A percentile compares a stretch with the other conserved stretches of the same genome.
phyloP scores from a whole-genome alignment of 306 rosid species.

The Trifolium pratense region DNA sequence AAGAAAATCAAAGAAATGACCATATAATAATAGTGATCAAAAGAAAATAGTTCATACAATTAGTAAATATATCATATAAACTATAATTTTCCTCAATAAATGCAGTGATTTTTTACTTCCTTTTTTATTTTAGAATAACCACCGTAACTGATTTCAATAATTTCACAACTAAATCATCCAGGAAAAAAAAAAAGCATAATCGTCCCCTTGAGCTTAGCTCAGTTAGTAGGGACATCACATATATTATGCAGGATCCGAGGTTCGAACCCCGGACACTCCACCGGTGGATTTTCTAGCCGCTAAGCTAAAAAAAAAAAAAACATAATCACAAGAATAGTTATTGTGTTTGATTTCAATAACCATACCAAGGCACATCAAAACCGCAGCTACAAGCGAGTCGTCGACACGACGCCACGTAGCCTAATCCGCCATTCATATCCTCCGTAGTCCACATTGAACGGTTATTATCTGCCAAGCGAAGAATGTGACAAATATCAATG shows the following conservation, averaged over 20 bases:
- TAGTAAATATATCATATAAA: not conserved
- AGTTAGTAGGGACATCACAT: no score
- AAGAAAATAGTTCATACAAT: not conserved
- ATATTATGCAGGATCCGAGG: no score
- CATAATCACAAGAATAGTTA: no score
- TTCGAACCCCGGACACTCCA: no score
- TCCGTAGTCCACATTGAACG: constrained; percentile 84
- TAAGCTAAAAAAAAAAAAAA: no score
- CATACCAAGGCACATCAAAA: constrained; percentile 65
- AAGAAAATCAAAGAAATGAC: not conserved
- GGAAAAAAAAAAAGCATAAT: no score
- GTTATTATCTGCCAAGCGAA: constrained; percentile 48
- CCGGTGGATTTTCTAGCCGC: no score
- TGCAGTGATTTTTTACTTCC: not conserved
- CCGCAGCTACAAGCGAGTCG: constrained; percentile 57
- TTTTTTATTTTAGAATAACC: not conserved
- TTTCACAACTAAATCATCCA: not conserved
- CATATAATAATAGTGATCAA: not conserved
- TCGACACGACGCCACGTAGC: constrained; percentile 59
- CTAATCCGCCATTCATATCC: constrained; percentile 54
- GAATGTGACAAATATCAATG: not conserved
- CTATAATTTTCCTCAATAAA: not conserved
- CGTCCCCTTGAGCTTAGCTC: no score
- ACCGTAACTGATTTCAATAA: not conserved
- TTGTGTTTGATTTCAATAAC: not conserved